Conservation (phyloP, 306 rosid species). For the Prunus persica region DNA sequence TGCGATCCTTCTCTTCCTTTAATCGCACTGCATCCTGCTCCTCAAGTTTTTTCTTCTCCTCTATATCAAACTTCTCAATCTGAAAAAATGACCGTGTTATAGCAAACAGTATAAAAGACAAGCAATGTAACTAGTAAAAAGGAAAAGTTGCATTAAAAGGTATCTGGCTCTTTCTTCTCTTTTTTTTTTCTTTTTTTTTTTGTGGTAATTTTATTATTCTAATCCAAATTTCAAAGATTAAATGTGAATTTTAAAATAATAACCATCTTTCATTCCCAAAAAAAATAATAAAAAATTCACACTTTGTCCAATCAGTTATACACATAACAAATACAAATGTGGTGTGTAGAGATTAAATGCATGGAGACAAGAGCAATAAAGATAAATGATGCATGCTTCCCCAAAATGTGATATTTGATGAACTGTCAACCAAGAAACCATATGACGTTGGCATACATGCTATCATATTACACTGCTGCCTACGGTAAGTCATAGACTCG, state of each 20-base stretch:
- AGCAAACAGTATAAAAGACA: neutral
- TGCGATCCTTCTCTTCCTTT: slow-evolving; percentile 60
- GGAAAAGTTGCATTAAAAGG: neutral
- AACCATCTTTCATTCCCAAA: neutral
- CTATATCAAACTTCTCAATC: slow-evolving; percentile 61
- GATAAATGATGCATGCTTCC: neutral
- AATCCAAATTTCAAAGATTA: neutral
- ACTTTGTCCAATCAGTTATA: neutral
- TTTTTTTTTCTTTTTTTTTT: neutral
- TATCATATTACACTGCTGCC: neutral
- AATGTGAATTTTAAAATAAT: neutral
- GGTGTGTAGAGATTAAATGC: neutral
- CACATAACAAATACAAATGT: neutral
- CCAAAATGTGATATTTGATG: neutral
- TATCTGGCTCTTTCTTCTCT: neutral
- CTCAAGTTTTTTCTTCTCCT: slow-evolving; percentile 75
- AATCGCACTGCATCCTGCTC: slow-evolving; percentile 64
- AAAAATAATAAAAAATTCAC: too few species aligned
- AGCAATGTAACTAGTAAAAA: neutral
- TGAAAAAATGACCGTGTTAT: slow-evolving; percentile 36
- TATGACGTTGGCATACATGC: neutral
- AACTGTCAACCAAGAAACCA: neutral
- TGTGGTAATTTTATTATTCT: neutral
- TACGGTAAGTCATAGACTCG: neutral
- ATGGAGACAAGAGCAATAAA: neutral